Percentiles rank a stretch among this genome's conserved stretches.
Evolutionary conservation across 73 alveolate species (phyloP).

Genomic region (Paramecium primaurelia): DNA sequence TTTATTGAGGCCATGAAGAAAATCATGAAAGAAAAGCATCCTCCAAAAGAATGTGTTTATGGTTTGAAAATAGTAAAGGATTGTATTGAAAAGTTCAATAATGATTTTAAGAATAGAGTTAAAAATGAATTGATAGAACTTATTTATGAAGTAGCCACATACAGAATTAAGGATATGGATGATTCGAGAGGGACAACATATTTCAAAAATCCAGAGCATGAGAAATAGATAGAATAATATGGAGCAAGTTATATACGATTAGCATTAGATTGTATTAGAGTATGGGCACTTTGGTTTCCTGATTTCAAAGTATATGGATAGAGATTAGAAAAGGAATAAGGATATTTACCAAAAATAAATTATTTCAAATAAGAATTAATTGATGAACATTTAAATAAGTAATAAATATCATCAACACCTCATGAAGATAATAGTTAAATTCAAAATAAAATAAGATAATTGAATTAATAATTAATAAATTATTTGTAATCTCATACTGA

Average conservation of each 20-base stretch:
- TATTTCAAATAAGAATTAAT: not conserved
- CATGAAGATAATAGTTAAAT: not conserved
- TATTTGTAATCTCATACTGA: not conserved
- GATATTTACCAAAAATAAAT: not conserved
- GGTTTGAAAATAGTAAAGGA: constrained; percentile 1
- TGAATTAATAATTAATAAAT: not conserved
- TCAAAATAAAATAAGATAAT: not conserved
- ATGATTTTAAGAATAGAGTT: not conserved
- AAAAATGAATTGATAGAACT: not conserved
- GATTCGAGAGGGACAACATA: not conserved
- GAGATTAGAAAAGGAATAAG: not conserved
- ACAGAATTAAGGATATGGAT: not conserved
- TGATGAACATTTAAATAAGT: not conserved
- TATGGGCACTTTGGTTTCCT: constrained; percentile 19
- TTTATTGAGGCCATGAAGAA: not conserved
- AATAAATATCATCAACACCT: not conserved
- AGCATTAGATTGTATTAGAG: not conserved
- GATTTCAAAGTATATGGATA: not conserved
- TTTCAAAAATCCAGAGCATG: constrained; percentile 15
- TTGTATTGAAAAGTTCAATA: not conserved
- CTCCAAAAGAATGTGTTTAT: not conserved
- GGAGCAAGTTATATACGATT: constrained; percentile 18
- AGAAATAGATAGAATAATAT: not conserved
- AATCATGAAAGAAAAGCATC: not conserved
- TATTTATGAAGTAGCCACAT: not conserved